Percentiles rank a stretch among this genome's conserved stretches.
Conservation (phyloP, 2,329 filamentous ascomycete genomes). For the Ophiostoma novo-ulmi region DNA sequence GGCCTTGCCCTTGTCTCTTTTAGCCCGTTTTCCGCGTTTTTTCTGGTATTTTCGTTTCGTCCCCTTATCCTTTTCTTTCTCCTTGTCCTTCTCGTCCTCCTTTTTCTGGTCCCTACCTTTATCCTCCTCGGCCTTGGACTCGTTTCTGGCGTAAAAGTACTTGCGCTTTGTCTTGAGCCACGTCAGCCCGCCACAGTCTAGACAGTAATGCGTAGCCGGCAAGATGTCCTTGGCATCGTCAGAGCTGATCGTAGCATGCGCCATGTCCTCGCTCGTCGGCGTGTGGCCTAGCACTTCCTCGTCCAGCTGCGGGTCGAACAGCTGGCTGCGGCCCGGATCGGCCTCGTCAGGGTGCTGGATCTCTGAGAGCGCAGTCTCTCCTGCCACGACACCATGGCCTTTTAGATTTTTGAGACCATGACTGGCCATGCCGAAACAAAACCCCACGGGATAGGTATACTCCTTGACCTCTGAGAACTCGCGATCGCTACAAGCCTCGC, state of each 20-base stretch:
- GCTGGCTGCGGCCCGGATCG: neutral
- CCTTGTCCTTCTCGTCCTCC: neutral
- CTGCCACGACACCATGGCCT: neutral
- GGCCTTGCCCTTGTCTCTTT: neutral
- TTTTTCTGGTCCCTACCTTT: neutral
- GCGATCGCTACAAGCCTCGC: neutral
- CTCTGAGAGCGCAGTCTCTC: neutral
- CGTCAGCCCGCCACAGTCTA: constrained; percentile 13
- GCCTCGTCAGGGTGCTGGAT: constrained; percentile 22
- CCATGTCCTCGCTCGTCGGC: neutral
- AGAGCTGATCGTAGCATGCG: too few species aligned
- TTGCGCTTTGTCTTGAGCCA: constrained; percentile 19
- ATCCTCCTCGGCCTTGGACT: neutral
- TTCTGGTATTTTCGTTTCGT: too few species aligned
- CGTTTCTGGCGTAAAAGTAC: neutral
- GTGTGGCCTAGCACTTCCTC: constrained; percentile 15
- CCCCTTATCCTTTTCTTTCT: neutral
- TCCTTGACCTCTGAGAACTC: neutral
- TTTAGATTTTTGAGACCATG: too few species aligned
- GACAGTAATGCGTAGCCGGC: neutral
- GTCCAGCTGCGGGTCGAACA: constrained; percentile 18
- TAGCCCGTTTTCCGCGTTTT: neutral
- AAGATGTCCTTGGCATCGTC: neutral
- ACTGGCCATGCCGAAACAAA: neutral
- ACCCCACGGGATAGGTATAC: neutral